phyloP scores from a whole-genome alignment of 2,329 filamentous ascomycete species.

The Penicillium palitans region DNA sequence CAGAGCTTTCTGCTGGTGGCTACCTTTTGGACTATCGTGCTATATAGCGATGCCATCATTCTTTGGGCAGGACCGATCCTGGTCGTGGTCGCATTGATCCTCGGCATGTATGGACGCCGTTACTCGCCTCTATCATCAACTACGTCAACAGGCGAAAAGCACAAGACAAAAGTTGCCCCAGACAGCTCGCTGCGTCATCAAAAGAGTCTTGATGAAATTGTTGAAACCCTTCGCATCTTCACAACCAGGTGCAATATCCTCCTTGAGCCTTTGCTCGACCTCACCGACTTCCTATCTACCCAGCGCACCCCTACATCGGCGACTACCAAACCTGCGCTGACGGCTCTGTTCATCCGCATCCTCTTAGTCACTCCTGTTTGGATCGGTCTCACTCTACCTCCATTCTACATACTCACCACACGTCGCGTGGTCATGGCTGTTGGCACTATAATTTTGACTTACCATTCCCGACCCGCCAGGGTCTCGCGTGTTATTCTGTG shows the following conservation, averaged over 20 bases:
- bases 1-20: slow-evolving; percentile 90
- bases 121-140: slow-evolving; percentile 90
- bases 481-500: slow-evolving; percentile 86
- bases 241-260: slow-evolving; percentile 90
- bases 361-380: slow-evolving; percentile 85
- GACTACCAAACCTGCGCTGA: slow-evolving; percentile 85
- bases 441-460: slow-evolving; percentile 85
- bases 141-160: slow-evolving; percentile 69
- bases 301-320: slow-evolving; percentile 88
- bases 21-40: slow-evolving; percentile 78
- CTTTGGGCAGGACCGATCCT: slow-evolving; percentile 80
- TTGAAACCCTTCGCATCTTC: slow-evolving; percentile 87
- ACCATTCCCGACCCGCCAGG: slow-evolving; percentile 84
- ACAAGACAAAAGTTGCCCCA: slow-evolving; percentile 49
- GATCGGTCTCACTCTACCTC: slow-evolving; percentile 78
- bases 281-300: slow-evolving; percentile 92
- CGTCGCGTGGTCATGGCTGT: slow-evolving; percentile 78
- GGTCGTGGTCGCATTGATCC: slow-evolving; percentile 74
- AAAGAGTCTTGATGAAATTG: slow-evolving; percentile 95
- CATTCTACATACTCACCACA: slow-evolving; percentile 80
- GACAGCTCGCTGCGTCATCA: slow-evolving; percentile 76
- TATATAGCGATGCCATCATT: slow-evolving; percentile 85
- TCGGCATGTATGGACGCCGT: slow-evolving; percentile 87
- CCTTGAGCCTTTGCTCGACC: slow-evolving; percentile 79
- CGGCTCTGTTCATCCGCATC: slow-evolving; percentile 83